Conservation (phyloP, 2,329 filamentous ascomycete species). For the Fusarium piperis region DNA sequence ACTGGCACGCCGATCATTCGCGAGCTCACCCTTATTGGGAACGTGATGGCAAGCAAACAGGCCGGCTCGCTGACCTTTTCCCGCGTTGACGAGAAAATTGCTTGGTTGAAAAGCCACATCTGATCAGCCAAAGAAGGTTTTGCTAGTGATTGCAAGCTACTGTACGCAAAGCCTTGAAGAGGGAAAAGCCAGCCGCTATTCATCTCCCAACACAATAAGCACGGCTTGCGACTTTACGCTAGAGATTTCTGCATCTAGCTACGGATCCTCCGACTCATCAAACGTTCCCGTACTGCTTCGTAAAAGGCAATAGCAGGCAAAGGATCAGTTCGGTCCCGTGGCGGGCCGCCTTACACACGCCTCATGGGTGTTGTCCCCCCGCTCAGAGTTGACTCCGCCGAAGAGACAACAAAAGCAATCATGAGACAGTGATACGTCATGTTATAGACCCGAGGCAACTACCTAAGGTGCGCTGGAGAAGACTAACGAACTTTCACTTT, state of each 20-base stretch:
- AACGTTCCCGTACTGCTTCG: slow-evolving; percentile 1
- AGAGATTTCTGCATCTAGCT: background rate
- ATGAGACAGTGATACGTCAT: slow-evolving; percentile 25
- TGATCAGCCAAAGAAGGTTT: slow-evolving; percentile 14
- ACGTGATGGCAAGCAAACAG: background rate
- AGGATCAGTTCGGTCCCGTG: slow-evolving; percentile 20
- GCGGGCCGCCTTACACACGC: slow-evolving; percentile 24
- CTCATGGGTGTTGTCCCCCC: slow-evolving; percentile 9
- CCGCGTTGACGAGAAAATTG: background rate
- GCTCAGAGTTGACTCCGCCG: slow-evolving; percentile 1
- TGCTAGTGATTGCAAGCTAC: slow-evolving; percentile 24
- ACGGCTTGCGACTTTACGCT: slow-evolving; percentile 9
- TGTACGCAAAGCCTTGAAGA: background rate
- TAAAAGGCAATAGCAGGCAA: background rate
- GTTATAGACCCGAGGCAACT: slow-evolving; percentile 4
- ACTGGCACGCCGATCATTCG: background rate
- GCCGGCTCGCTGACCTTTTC: background rate
- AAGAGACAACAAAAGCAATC: slow-evolving; percentile 39
- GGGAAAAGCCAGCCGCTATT: slow-evolving; percentile 3
- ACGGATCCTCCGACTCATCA: slow-evolving; percentile 3
- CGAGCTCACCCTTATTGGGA: background rate
- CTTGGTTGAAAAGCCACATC: background rate
- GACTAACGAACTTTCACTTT: slow-evolving; percentile 1
- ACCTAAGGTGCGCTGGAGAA: background rate
- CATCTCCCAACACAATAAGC: slow-evolving; percentile 21